These are phyloP conservation scores for Gracilariopsis chorda DNA, from an alignment of 23 red algal species.

Conservation along the genomic window DNA sequence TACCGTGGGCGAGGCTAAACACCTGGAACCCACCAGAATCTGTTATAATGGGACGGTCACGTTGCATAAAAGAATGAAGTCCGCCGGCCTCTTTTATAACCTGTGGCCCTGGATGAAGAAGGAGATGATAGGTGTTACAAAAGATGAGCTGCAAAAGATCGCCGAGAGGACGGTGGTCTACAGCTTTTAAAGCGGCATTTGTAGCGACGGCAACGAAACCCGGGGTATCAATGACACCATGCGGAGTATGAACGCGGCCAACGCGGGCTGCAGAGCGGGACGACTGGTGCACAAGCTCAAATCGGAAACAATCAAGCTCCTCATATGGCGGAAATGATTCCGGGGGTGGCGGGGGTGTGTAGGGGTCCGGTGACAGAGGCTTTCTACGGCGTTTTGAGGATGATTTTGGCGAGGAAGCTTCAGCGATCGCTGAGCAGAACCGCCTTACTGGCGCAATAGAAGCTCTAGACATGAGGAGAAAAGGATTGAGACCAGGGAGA, in stretches of 20 bases:
- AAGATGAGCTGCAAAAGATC: conserved; percentile 87
- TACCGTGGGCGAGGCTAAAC: conserved; percentile 90
- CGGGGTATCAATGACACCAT: conserved; percentile 94
- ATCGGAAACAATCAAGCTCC: conserved; percentile 66
- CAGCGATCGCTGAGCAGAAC: background rate
- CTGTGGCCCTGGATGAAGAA: conserved; percentile 91
- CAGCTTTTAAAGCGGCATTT: conserved; percentile 93
- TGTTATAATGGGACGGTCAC: conserved; percentile 85
- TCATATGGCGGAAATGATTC: conserved; percentile 51
- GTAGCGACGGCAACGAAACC: conserved; percentile 95
- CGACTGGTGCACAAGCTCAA: conserved; percentile 80
- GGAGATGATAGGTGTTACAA: conserved; percentile 93
- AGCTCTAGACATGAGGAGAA: background rate
- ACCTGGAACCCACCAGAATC: conserved; percentile 99
- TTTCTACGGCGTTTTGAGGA: background rate
- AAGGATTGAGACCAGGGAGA: no score
- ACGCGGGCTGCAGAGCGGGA: conserved; percentile 78
- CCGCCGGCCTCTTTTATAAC: conserved; percentile 88
- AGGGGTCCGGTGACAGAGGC: conserved; percentile 16
- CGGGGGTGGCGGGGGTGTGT: conserved; percentile 62
- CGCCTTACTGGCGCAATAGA: background rate
- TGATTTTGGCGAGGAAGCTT: background rate
- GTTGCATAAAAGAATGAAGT: conserved; percentile 85
- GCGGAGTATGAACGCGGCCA: conserved; percentile 86
- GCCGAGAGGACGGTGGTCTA: conserved; percentile 79